Conservation (phyloP, 192 early-diverging fungal genomes). For the Umbelopsis isabellina region DNA sequence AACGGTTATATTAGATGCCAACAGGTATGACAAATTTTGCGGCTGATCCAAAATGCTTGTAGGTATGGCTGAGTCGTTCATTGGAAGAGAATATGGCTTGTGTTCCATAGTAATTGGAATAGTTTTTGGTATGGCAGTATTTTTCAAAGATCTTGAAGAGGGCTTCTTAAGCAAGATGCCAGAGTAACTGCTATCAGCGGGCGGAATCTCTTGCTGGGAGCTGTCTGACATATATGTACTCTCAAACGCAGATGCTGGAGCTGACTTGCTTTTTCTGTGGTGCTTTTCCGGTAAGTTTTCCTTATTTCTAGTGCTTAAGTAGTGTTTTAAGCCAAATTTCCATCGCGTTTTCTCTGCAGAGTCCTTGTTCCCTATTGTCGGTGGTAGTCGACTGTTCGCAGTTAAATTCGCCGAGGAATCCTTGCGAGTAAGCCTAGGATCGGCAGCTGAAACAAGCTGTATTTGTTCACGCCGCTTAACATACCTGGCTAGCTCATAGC, state of each 20-base stretch:
- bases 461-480: not conserved
- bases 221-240: not conserved
- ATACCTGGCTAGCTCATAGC: not conserved
- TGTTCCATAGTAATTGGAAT: not conserved
- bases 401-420: not conserved
- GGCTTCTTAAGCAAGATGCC: not conserved
- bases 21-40: conserved; percentile 31
- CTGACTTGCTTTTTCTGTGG: conserved; percentile 2
- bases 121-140: not conserved
- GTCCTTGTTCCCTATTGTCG: not conserved
- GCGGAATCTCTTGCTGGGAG: not conserved
- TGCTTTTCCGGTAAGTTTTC: not conserved
- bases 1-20: conserved; percentile 36
- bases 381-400: not conserved
- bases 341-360: not conserved
- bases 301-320: not conserved
- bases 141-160: not conserved
- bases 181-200: not conserved
- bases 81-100: not conserved
- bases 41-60: not conserved
- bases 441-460: not conserved
- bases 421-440: not conserved
- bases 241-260: not conserved
- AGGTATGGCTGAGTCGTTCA: not conserved
- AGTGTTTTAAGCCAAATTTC: not conserved